These are phyloP conservation scores for Lentinula aciculospora DNA, from an alignment of 768 basidiomycete genomes.

Conservation along the genomic window DNA sequence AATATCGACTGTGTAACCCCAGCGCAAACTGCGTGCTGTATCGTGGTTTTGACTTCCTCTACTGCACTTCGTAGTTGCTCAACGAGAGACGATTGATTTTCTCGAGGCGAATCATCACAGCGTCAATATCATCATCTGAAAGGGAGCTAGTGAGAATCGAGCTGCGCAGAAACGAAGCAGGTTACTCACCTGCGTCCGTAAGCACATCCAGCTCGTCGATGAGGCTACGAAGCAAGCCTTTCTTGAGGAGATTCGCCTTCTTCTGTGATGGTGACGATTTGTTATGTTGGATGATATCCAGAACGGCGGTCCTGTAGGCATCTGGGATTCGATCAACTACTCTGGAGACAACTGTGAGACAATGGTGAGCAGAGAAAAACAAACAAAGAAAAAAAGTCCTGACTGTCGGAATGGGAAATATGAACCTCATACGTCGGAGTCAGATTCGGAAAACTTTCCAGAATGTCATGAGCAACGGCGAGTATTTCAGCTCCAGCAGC, in stretches of 20 bases:
- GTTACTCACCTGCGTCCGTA: slow-evolving; percentile 47
- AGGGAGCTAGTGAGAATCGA: not conserved
- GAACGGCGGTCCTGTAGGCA: slow-evolving; percentile 47
- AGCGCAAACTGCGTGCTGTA: slow-evolving; percentile 52
- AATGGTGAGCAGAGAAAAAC: not conserved
- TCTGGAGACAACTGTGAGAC: slow-evolving; percentile 57
- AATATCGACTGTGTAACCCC: slow-evolving; percentile 60
- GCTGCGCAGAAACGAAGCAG: not conserved
- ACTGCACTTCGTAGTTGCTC: slow-evolving; percentile 43
- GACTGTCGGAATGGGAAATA: slow-evolving; percentile 74
- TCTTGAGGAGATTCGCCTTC: slow-evolving; percentile 61
- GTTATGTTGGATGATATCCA: slow-evolving; percentile 59
- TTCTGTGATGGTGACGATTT: slow-evolving; percentile 68
- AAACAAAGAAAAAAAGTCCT: slow-evolving; percentile 19
- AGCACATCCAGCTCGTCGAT: slow-evolving; percentile 74
- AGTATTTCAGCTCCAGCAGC: slow-evolving; percentile 76
- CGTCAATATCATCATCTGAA: slow-evolving; percentile 60
- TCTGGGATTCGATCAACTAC: slow-evolving; percentile 57
- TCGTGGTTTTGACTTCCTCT: slow-evolving; percentile 57
- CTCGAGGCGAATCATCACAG: slow-evolving; percentile 49
- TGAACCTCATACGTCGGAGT: slow-evolving; percentile 67
- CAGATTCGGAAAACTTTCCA: slow-evolving; percentile 70
- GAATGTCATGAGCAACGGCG: slow-evolving; percentile 56
- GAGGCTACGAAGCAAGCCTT: slow-evolving; percentile 58
- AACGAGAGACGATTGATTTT: slow-evolving; percentile 49